These are phyloP conservation scores for Debaryomyces nepalensis DNA, from an alignment of 1,139 yeast genomes.

Conservation along the genomic window DNA sequence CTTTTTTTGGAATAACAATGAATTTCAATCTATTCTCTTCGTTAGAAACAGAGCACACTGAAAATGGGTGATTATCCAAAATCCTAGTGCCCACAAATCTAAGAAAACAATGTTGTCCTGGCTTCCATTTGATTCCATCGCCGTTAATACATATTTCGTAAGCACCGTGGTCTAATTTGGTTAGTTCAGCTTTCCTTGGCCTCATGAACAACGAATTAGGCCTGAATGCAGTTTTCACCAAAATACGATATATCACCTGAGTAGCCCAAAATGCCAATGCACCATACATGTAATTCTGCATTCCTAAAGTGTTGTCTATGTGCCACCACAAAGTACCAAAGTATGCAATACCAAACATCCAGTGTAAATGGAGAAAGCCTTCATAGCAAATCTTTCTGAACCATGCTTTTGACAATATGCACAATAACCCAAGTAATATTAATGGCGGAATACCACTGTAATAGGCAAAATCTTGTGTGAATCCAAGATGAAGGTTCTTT, in stretches of 20 bases:
- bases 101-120: slow-evolving; percentile 66
- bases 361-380: slow-evolving; percentile 58
- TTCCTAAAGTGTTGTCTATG: slow-evolving; percentile 38
- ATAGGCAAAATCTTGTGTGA: slow-evolving; percentile 25
- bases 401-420: slow-evolving; percentile 49
- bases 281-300: slow-evolving; percentile 57
- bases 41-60: slow-evolving; percentile 47
- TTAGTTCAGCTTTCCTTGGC: slow-evolving; percentile 49
- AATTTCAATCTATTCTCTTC: slow-evolving; percentile 45
- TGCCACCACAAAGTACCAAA: slow-evolving; percentile 60
- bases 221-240: slow-evolving; percentile 55
- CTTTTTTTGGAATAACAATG: slow-evolving; percentile 54
- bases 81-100: slow-evolving; percentile 51
- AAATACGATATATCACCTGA: slow-evolving; percentile 55
- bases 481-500: slow-evolving; percentile 21
- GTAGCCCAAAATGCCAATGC: slow-evolving; percentile 60
- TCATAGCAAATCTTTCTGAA: slow-evolving; percentile 55
- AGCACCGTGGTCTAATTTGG: slow-evolving; percentile 34
- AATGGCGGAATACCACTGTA: slow-evolving; percentile 49
- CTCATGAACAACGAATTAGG: slow-evolving; percentile 49
- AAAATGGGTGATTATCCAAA: slow-evolving; percentile 67
- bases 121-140: slow-evolving; percentile 51
- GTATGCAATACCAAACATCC: slow-evolving; percentile 62
- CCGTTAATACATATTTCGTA: slow-evolving; percentile 49
- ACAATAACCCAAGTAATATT: slow-evolving; percentile 49